Evolutionary conservation across 2,329 filamentous ascomycete species (phyloP).

Genomic region (Thelonectria olida): DNA sequence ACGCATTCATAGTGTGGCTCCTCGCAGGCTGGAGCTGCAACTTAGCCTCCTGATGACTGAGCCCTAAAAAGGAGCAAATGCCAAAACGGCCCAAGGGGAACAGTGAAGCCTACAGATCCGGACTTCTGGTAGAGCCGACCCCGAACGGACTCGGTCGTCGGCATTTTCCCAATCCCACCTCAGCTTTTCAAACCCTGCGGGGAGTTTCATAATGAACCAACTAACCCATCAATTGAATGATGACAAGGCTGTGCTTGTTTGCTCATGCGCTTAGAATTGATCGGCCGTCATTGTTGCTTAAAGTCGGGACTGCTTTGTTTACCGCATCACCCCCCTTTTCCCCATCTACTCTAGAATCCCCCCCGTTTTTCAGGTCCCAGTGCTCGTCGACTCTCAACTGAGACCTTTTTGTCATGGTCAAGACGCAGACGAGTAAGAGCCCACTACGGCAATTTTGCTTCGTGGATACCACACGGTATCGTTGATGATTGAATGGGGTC

Average conservation of each 20-base stretch:
- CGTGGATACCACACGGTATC: constrained; percentile 20
- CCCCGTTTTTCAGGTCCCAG: too few relatives aligned
- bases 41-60: background rate
- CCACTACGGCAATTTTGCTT: constrained; percentile 27
- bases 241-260: too few relatives aligned
- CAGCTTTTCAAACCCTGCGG: too few relatives aligned
- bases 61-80: background rate
- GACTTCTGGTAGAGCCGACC: constrained; percentile 38
- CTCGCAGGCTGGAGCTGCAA: too few relatives aligned
- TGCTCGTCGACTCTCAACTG: background rate
- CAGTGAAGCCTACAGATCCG: constrained; percentile 15
- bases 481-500: too few relatives aligned
- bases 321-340: too few relatives aligned
- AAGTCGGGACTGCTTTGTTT: too few relatives aligned
- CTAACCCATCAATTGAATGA: too few relatives aligned
- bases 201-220: too few relatives aligned
- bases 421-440: background rate
- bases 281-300: too few relatives aligned
- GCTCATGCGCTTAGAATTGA: too few relatives aligned
- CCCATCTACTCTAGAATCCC: background rate
- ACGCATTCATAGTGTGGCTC: too few relatives aligned
- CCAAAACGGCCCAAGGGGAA: background rate
- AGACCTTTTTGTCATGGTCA: background rate
- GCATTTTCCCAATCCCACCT: constrained; percentile 12
- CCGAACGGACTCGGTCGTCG: constrained; percentile 38